Percentiles rank a stretch among this genome's conserved stretches.
Evolutionary conservation across 208 protist species (phyloP).

Genomic region (Borovskyia barvae): DNA sequence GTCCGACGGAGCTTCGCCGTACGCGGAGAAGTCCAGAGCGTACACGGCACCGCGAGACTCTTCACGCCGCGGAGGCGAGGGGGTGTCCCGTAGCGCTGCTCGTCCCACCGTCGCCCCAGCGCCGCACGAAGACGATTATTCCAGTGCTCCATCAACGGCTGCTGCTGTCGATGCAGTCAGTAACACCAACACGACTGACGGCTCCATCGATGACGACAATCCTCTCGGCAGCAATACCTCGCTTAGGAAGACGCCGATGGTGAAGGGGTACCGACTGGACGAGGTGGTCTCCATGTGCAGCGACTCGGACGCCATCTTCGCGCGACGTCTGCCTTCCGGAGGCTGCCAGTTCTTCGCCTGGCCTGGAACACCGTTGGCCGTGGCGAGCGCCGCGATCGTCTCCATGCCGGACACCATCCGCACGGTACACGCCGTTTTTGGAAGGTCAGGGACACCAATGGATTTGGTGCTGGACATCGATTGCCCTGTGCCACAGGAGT

Average conservation of each 20-base stretch:
- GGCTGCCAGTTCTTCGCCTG: conserved; percentile 90
- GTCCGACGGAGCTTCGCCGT: no score
- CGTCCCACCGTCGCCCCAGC: no score
- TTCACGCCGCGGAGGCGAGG: no score
- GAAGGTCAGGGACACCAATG: conserved; percentile 60
- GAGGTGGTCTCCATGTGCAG: conserved; percentile 68
- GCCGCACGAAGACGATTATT: no score
- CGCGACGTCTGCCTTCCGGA: conserved; percentile 67
- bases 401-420: conserved; percentile 86
- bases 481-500: conserved; percentile 80
- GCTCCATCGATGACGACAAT: conserved; percentile 9
- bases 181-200: not conserved
- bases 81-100: no score
- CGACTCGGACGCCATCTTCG: conserved; percentile 70
- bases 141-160: no score
- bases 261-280: conserved; percentile 79
- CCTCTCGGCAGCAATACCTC: conserved; percentile 3
- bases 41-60: no score
- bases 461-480: conserved; percentile 87
- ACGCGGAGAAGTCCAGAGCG: no score
- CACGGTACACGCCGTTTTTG: conserved; percentile 87
- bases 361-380: conserved; percentile 68
- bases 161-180: no score
- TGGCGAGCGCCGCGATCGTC: conserved; percentile 68
- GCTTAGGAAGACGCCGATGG: conserved; percentile 79